These are phyloP conservation scores for Chytridium lagenaria DNA, from an alignment of 371 early-diverging fungal species.

Conservation along the genomic window DNA sequence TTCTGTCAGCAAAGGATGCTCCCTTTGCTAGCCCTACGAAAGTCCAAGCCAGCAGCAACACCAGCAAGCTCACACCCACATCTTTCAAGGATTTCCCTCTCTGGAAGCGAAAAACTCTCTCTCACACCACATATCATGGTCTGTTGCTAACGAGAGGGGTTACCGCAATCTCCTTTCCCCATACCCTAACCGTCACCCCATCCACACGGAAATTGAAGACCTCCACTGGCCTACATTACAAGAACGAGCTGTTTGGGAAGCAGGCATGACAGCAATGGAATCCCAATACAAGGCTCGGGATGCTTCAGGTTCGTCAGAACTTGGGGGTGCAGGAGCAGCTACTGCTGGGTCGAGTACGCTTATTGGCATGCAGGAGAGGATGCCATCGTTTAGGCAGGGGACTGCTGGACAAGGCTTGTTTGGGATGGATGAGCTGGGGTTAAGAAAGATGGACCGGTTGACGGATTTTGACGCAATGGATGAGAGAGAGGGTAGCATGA, in stretches of 20 bases:
- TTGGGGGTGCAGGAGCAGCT: not conserved
- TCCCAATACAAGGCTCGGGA: no score
- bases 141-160: constrained; percentile 40
- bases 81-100: no score
- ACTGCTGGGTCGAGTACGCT: no score
- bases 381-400: no score
- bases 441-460: not conserved
- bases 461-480: not conserved
- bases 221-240: constrained; percentile 43
- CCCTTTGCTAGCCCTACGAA: no score
- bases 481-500: not conserved
- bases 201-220: constrained; percentile 49
- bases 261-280: no score
- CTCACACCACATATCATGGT: constrained; percentile 33
- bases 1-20: no score
- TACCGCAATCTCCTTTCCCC: constrained; percentile 33
- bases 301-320: no score
- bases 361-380: no score
- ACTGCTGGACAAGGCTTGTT: no score
- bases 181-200: constrained; percentile 28
- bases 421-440: not conserved
- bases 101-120: not conserved
- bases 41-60: not conserved
- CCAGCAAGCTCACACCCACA: not conserved
- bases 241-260: constrained; percentile 17